These are phyloP conservation scores for Aspergillus indologenus DNA, from an alignment of 495 filamentous ascomycete species.

Conservation along the genomic window DNA sequence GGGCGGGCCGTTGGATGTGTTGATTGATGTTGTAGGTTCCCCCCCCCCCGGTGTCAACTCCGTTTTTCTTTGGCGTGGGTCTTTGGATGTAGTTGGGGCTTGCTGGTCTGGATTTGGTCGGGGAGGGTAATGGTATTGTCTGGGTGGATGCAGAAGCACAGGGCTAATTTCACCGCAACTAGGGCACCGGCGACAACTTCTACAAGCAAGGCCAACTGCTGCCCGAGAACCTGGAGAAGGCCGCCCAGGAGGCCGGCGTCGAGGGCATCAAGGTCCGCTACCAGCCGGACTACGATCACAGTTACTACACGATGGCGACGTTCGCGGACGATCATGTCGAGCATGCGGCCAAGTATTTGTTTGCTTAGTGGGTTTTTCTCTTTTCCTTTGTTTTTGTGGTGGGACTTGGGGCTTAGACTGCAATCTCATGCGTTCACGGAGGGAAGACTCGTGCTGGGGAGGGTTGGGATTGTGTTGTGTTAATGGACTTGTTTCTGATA, in stretches of 20 bases:
- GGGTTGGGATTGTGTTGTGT: neutral
- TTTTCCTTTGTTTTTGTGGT: slow-evolving; percentile 9
- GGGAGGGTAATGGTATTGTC: too few species aligned
- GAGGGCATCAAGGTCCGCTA: slow-evolving; percentile 68
- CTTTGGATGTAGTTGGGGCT: too few species aligned
- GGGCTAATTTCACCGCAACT: neutral
- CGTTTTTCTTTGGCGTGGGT: neutral
- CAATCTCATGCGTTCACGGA: too few species aligned
- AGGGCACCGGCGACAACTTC: slow-evolving; percentile 91
- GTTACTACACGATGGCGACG: slow-evolving; percentile 87
- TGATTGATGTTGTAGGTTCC: slow-evolving; percentile 74
- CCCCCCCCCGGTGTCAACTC: neutral
- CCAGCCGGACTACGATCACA: slow-evolving; percentile 93
- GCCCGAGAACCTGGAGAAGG: slow-evolving; percentile 86
- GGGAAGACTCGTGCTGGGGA: too few species aligned
- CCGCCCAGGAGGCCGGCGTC: slow-evolving; percentile 68
- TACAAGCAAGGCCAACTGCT: slow-evolving; percentile 91
- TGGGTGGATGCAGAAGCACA: too few species aligned
- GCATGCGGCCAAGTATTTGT: slow-evolving; percentile 82
- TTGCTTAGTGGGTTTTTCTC: slow-evolving; percentile 49
- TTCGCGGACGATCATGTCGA: slow-evolving; percentile 89
- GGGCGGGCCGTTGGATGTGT: slow-evolving; percentile 62
- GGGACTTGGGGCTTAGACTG: neutral
- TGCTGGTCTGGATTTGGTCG: neutral
- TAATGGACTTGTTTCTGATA: slow-evolving; percentile 1